Evolutionary conservation across 495 filamentous ascomycete species (phyloP), one percentile per base, ranked within the genome.

Genomic region (Aspergillus bertholletiae): DNA sequence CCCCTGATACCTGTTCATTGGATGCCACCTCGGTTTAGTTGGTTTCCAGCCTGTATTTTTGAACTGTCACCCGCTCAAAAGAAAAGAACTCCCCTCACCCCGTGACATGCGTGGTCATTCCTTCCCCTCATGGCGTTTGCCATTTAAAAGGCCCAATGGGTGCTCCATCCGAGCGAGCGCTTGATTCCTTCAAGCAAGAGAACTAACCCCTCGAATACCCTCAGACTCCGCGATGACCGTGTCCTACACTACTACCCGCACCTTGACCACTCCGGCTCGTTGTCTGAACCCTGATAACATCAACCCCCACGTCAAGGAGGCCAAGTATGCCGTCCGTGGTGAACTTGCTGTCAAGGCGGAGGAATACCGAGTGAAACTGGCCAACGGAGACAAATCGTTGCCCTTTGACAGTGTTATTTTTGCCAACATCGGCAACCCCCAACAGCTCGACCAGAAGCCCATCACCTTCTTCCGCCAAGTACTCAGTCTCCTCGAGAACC

Each of bases 401-500:
- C 94, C 94, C 23, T 98, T 98, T 68, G 80, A 89, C 58, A 79
- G 88, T 55, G 85, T 98, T 63, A 93, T 98, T 72, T 90, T 88
- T 50, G 94, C 94, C 71, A 98, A 98, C 72, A 98, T 98, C 67
- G 94, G 95, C 60, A 98, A 98, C 75, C 94, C 95, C 7, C 94
- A 98, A 68, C 95, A 97, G 74, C 86, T 98, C 51, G 94, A 95
- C 74, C 94, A 98, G 79, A 94, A 96, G 79, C 94, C 94, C 60
- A 91, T 98, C 65, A 97, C 93, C 59, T 98, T 96, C 81, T 96
- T 98, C 86, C 86, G 94, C 52, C 95, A 98, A 75, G 95, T 97
- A 11, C 80, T 96, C 65, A 96, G 91, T 77, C 72, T 98, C 46
- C 77, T 98, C 51, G 94, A 98, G 74, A 90, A 97, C 77, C 94